Conservation (phyloP, 306 rosid genomes). For the Vicia faba region DNA sequence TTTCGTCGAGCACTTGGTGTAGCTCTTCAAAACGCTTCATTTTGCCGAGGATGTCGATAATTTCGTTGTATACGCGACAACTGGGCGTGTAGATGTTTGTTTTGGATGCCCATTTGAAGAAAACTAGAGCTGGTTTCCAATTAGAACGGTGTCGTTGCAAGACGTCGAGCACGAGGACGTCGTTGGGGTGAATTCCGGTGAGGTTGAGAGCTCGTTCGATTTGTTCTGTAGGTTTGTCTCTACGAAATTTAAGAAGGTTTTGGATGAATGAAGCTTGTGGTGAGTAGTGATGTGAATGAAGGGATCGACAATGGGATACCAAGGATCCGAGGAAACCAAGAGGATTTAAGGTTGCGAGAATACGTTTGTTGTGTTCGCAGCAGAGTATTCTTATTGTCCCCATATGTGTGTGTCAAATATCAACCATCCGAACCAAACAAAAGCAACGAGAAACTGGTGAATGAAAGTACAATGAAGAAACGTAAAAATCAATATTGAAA, state of each 20-base stretch:
- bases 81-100: constrained; percentile 40
- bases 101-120: constrained; percentile 70
- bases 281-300: too few species aligned
- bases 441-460: constrained; percentile 20
- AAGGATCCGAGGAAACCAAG: too few species aligned
- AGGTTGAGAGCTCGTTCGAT: constrained; percentile 61
- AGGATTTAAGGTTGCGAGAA: too few species aligned
- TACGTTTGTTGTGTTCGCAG: too few species aligned
- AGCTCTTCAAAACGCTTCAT: constrained; percentile 54
- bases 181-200: constrained; percentile 42
- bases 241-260: too few species aligned
- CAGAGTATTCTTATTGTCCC: constrained; percentile 45
- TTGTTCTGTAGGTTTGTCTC: constrained; percentile 56
- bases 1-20: constrained; percentile 70
- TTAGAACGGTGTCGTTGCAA: constrained; percentile 67
- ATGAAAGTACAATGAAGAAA: constrained; percentile 7
- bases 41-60: constrained; percentile 64
- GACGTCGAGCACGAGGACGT: constrained; percentile 60
- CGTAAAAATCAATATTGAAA: neutral
- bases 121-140: constrained; percentile 64
- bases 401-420: constrained; percentile 49
- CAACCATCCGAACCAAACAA: constrained; percentile 27
- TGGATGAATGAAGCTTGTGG: too few species aligned
- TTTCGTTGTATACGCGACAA: constrained; percentile 56
- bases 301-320: too few species aligned